Evolutionary conservation across 2,329 filamentous ascomycete species (phyloP).

Genomic region (Aspergillus calidoustus): DNA sequence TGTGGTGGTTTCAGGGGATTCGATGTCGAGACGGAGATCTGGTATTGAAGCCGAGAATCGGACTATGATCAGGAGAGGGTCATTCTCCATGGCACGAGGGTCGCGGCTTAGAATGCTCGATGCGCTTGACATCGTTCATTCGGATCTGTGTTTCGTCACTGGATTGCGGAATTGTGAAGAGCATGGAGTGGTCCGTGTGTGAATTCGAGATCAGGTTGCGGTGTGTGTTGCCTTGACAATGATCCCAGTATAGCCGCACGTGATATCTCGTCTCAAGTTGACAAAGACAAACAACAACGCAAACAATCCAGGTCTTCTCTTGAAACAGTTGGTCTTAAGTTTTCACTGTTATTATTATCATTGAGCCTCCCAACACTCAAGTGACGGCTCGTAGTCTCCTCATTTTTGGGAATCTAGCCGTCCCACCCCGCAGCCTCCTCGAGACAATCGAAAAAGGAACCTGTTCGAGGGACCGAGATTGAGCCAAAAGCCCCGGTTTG

Average conservation of each 20-base stretch:
- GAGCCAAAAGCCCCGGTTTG: neutral
- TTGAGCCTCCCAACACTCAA: neutral
- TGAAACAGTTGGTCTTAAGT: neutral
- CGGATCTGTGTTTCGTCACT: neutral
- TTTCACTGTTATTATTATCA: neutral
- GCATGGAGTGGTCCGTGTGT: neutral
- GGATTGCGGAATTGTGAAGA: neutral
- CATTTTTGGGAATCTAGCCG: neutral
- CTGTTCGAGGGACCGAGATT: neutral
- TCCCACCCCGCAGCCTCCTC: neutral
- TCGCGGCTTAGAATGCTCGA: neutral
- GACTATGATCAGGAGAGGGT: slow-evolving; percentile 73
- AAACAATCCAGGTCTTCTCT: neutral
- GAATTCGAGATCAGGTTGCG: neutral
- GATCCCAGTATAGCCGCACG: slow-evolving; percentile 6
- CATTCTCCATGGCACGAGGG: slow-evolving; percentile 18
- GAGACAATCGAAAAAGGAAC: neutral
- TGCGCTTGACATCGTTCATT: slow-evolving; percentile 6
- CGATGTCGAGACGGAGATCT: slow-evolving; percentile 79
- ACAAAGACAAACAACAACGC: neutral
- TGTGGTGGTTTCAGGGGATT: slow-evolving; percentile 69
- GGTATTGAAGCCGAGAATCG: slow-evolving; percentile 87
- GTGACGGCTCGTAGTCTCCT: neutral
- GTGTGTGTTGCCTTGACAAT: slow-evolving; percentile 21
- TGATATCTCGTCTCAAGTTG: slow-evolving; percentile 11